A percentile compares a stretch with the other conserved stretches of the same genome.
These are phyloP conservation scores for Cercospora zeae-maydis DNA, from an alignment of 2,329 filamentous ascomycete genomes.

Conservation along the genomic window DNA sequence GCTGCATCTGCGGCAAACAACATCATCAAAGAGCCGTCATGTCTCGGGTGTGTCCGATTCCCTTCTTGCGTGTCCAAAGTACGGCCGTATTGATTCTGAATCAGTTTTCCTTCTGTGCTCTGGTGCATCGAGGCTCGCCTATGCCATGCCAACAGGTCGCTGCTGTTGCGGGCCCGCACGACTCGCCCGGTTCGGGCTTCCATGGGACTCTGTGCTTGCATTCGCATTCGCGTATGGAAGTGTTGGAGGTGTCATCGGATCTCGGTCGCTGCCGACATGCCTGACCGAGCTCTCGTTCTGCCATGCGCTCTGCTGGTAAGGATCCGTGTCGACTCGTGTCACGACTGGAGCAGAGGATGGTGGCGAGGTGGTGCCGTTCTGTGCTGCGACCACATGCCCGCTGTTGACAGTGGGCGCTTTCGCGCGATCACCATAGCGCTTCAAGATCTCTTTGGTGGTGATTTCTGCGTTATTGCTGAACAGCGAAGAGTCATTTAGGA, in stretches of 20 bases:
- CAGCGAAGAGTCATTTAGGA: slow-evolving; percentile 77
- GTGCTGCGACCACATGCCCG: slow-evolving; percentile 34
- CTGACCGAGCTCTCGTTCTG: slow-evolving; percentile 81
- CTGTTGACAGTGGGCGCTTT: slow-evolving; percentile 49
- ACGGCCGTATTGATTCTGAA: background rate
- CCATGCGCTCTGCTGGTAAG: slow-evolving; percentile 65
- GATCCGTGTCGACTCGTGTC: slow-evolving; percentile 82
- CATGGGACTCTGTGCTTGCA: slow-evolving; percentile 31
- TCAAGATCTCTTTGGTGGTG: slow-evolving; percentile 95
- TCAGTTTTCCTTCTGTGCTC: background rate
- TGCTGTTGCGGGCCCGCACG: slow-evolving; percentile 3
- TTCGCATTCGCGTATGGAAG: slow-evolving; percentile 32
- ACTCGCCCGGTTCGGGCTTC: slow-evolving; percentile 33
- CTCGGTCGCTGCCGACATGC: slow-evolving; percentile 53
- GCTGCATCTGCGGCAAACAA: background rate
- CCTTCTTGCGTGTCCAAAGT: background rate
- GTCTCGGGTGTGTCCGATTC: background rate
- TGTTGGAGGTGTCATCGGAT: slow-evolving; percentile 27
- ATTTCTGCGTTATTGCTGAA: slow-evolving; percentile 81
- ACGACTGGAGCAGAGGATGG: slow-evolving; percentile 52
- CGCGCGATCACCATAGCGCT: slow-evolving; percentile 81
- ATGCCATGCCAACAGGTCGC: slow-evolving; percentile 7
- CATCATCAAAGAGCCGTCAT: background rate
- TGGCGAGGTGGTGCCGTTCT: slow-evolving; percentile 39
- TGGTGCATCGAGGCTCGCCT: background rate